phyloP scores from a whole-genome alignment of 208 protist species.

The Herpetomonas muscarum region DNA sequence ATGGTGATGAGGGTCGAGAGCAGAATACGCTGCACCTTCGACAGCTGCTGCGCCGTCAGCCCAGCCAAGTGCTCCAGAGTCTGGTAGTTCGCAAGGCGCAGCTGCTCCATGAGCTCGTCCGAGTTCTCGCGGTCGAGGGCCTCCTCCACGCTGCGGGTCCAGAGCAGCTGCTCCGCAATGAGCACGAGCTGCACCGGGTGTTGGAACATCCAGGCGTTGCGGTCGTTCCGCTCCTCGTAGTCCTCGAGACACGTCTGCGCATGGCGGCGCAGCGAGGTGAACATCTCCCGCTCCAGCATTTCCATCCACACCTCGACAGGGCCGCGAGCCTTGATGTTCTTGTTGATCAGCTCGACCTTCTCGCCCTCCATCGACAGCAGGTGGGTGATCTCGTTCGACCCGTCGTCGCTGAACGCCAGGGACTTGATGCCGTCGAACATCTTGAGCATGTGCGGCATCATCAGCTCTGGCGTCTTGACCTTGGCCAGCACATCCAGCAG shows the following conservation, averaged over 20 bases:
- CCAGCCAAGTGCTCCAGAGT: conserved; percentile 89
- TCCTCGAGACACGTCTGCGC: conserved; percentile 87
- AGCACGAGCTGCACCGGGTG: conserved; percentile 94
- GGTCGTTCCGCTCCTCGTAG: conserved; percentile 74
- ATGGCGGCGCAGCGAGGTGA: conserved; percentile 81
- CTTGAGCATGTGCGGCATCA: conserved; percentile 97
- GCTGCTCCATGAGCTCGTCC: conserved; percentile 60
- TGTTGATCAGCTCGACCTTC: conserved; percentile 85
- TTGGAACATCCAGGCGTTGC: conserved; percentile 89
- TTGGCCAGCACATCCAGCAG: conserved; percentile 98
- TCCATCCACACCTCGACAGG: conserved; percentile 96
- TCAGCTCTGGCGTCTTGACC: conserved; percentile 95
- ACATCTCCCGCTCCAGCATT: conserved; percentile 94
- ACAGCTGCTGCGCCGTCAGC: conserved; percentile 87
- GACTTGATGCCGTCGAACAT: conserved; percentile 97
- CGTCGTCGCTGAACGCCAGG: conserved; percentile 58
- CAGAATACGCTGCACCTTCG: conserved; percentile 89
- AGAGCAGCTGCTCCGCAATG: conserved; percentile 93
- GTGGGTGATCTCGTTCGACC: conserved; percentile 84
- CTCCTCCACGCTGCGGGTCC: conserved; percentile 93
- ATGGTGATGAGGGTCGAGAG: conserved; percentile 97
- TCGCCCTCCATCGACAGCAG: conserved; percentile 91
- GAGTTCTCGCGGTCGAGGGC: conserved; percentile 74
- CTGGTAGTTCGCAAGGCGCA: conserved; percentile 73
- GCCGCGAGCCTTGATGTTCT: conserved; percentile 93